These are phyloP conservation scores for Penicillium janthinellum DNA, from an alignment of 2,329 filamentous ascomycete genomes.

Conservation along the genomic window DNA sequence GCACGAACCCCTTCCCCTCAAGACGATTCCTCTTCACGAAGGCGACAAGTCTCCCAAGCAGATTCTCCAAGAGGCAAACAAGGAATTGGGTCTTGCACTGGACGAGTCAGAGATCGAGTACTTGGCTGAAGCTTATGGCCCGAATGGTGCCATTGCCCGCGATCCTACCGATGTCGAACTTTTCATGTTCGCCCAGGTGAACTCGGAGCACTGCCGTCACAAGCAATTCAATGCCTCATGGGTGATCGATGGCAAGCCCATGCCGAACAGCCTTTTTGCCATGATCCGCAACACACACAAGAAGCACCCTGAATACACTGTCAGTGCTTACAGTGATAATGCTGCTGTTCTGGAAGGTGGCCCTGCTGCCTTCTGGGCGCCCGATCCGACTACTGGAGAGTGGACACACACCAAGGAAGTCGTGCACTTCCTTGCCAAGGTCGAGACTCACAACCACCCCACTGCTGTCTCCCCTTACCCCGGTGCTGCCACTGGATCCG, in stretches of 20 bases:
- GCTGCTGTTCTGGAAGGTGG: constrained; percentile 85
- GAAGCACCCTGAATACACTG: constrained; percentile 73
- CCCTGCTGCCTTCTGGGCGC: constrained; percentile 78
- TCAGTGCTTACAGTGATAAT: constrained; percentile 97
- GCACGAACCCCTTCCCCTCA: constrained; percentile 63
- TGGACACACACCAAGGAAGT: constrained; percentile 87
- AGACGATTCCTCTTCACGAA: constrained; percentile 73
- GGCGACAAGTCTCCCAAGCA: constrained; percentile 66
- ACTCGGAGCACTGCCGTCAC: constrained; percentile 87
- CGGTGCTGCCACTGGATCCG: constrained; percentile 91
- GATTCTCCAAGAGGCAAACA: constrained; percentile 80
- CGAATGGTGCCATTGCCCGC: constrained; percentile 59
- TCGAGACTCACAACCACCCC: constrained; percentile 97
- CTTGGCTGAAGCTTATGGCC: constrained; percentile 78
- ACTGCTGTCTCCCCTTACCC: constrained; percentile 93
- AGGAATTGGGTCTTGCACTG: constrained; percentile 78
- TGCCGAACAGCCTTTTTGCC: constrained; percentile 79
- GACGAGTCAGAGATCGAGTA: constrained; percentile 91
- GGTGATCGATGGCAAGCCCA: constrained; percentile 85
- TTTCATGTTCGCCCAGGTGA: constrained; percentile 99
- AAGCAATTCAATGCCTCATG: constrained; percentile 98
- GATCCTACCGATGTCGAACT: constrained; percentile 88
- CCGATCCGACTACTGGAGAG: constrained; percentile 79
- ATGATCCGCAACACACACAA: constrained; percentile 97
- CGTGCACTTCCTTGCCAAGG: constrained; percentile 87